These are phyloP conservation scores for Candida cerambycidarum DNA, from an alignment of 805 yeast genomes.

Conservation along the genomic window DNA sequence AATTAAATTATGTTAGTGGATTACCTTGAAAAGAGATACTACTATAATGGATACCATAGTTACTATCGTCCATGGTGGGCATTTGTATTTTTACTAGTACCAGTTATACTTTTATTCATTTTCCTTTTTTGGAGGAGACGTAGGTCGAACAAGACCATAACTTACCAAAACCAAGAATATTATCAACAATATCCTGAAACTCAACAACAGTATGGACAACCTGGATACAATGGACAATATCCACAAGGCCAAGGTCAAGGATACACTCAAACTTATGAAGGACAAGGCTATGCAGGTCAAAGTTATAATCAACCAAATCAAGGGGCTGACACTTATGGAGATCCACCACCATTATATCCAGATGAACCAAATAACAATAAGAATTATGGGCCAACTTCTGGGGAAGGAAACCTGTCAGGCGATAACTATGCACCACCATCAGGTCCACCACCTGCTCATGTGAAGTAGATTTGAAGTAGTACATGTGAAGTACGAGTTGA, in stretches of 20 bases:
- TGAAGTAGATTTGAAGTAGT: constrained; percentile 7
- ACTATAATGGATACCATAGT: no score
- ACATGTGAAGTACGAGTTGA: no score
- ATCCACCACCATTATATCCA: constrained; percentile 16
- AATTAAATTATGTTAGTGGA: no score
- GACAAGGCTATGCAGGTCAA: constrained; percentile 2
- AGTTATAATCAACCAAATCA: background rate
- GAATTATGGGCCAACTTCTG: constrained; percentile 8
- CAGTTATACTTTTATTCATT: constrained; percentile 8
- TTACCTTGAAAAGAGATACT: no score
- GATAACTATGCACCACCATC: constrained; percentile 8
- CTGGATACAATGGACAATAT: constrained; percentile 1
- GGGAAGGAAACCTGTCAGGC: constrained; percentile 1
- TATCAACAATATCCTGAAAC: constrained; percentile 11
- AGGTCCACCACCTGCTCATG: constrained; percentile 17
- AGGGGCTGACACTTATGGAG: constrained; percentile 10
- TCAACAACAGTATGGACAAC: constrained; percentile 6
- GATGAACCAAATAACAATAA: constrained; percentile 1
- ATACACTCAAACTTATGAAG: constrained; percentile 1
- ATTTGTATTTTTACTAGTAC: constrained; percentile 12
- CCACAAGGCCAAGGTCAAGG: constrained; percentile 1
- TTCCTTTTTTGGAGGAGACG: constrained; percentile 7
- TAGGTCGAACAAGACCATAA: constrained; percentile 7
- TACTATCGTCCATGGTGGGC: constrained; percentile 11
- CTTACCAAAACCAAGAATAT: constrained; percentile 8